Evolutionary conservation across 108 stramenopile genomes (phyloP), one percentile per base, ranked within the genome.

Genomic region (Chaetoceros tenuissimus): DNA sequence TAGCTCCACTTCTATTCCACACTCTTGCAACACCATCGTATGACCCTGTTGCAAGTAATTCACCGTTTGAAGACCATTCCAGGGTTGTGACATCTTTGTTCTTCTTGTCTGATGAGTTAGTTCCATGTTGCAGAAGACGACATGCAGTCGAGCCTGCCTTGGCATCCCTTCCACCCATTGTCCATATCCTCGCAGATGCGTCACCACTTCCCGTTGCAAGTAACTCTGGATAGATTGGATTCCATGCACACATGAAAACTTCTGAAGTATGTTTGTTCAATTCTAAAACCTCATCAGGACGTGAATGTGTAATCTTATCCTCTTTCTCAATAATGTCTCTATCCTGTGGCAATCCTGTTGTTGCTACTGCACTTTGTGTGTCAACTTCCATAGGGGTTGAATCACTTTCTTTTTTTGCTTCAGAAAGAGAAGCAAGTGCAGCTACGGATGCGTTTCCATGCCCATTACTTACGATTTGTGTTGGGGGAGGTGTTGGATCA

Each of bases 241-340:
- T 97, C 97, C 97, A 97, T 3, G 91, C 92, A 57, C 93, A 95
- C 92, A 96, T 96, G 78, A 96, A 96, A 2, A 97, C 97, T 71
- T 97, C 94, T 0, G 88, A 89, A 1, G 82, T 73, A 62, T 94
- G 92, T 69, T 84, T 79, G 30, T 81, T 76, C 40, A 94, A 63
- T 31, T 81, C 81, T 45, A 89, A 70, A 53, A 89, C 82, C 40
- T 88, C 78, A 3, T 71, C 54, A 13, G 73, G 66, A n/a, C 51
- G 57, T 28, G 80, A 78, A 46, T 64, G 63, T n/a, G 85, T 89
- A 1, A 53, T 21, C 47, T 70, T 57, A 56, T 93, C 87, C 67
- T 84, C 82, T 60, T 59, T 64, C 21, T 71, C 73, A 10, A 63
- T 71, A 16, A 28, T 72, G 54, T 56, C 48, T 18, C 40, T 22